phyloP scores from a whole-genome alignment of 192 early-diverging fungal species.

The Rhizoclosmatium globosum region DNA sequence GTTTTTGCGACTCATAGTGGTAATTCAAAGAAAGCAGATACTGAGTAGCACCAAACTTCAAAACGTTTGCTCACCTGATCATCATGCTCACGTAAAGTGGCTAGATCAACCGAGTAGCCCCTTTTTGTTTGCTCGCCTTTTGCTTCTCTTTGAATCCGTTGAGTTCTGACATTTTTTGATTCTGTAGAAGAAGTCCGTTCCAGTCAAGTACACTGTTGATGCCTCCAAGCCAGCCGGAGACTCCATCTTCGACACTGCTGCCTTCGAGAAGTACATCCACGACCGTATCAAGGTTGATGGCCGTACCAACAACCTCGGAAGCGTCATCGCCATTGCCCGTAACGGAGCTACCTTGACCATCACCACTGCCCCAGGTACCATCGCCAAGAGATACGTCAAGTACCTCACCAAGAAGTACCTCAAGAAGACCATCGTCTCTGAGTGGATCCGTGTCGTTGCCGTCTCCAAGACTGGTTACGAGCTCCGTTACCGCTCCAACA shows the following conservation, averaged over 20 bases:
- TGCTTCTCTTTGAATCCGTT: not conserved
- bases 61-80: not conserved
- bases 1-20: not conserved
- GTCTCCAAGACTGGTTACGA: conserved; percentile 89
- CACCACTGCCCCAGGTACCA: conserved; percentile 69
- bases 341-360: conserved; percentile 76
- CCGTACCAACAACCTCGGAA: conserved; percentile 94
- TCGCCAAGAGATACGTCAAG: conserved; percentile 99
- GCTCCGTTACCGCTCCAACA: conserved; percentile 96
- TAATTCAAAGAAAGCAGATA: not conserved
- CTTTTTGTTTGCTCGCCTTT: conserved; percentile 20
- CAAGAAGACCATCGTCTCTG: conserved; percentile 99
- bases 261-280: conserved; percentile 98
- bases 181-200: conserved; percentile 49
- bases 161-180: not conserved
- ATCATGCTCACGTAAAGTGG: not conserved
- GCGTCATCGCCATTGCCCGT: conserved; percentile 78
- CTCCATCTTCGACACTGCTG: conserved; percentile 96
- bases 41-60: conserved; percentile 16
- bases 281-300: conserved; percentile 98
- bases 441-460: conserved; percentile 97
- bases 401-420: conserved; percentile 99
- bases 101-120: conserved; percentile 1
- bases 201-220: conserved; percentile 91
- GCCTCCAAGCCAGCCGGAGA: conserved; percentile 91